Evolutionary conservation across 768 basidiomycete species (phyloP), one percentile per base, ranked within the genome.

Genomic region (Lactifluus hygrophoroides): DNA sequence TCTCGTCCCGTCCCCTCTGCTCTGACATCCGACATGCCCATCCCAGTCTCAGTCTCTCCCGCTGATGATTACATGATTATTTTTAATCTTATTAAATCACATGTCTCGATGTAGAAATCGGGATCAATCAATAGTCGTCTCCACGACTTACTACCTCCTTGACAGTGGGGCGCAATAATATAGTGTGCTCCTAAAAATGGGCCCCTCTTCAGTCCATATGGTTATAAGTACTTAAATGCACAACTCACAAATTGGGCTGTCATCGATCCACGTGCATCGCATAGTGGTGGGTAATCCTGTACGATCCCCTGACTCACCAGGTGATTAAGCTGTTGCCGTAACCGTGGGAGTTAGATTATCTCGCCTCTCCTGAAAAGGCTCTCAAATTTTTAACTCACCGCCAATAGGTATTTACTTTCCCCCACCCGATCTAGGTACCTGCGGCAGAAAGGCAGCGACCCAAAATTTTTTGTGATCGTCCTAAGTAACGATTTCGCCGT

Each of bases 371-470:
- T 17, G 42, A 60, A 34, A 9, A 17, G 6, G 40, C 32, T 30
- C 3, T 17, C 17, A 27, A 32, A 42, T 23, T 38, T 51, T 50
- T 37, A 50, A 73, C 81, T 58, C 56, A 96, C 91, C 57, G 90
- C 95, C 40, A 97, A 76, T 19, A 98, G 75, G 70, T 99, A 95
- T 71, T 88, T 92, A 75, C 82, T 91, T 75, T 97, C 94, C 14
- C 96, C 96, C 5, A 77, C 74, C 25, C 94, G 84, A 67, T 98
- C 96, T 19, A 99, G 81, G 71, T 99, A 99, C 61, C 96, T 79
- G 65, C 94, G 82, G 71, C 95, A 97, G 72, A 90, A 99, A 3
- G 96, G 94, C 60, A 98, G 73, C 11, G 95, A 95, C 28, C 93
- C 94, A 69, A 99, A 99, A 71, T 90, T 87, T 70, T 81, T 87